phyloP scores from a whole-genome alignment of 192 early-diverging fungal genomes.

The Backusella mclennaniae region DNA sequence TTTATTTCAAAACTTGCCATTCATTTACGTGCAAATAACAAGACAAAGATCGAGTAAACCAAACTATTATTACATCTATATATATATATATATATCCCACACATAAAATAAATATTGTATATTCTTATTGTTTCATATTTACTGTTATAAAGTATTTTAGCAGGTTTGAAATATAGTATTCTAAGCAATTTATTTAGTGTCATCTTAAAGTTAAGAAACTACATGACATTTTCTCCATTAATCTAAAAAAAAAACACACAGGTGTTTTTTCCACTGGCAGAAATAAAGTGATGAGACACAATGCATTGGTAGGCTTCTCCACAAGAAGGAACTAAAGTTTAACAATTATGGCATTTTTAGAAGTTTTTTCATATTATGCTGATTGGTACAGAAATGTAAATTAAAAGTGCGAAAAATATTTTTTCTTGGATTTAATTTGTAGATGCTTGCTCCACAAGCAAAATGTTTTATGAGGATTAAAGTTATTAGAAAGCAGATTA shows the following conservation, averaged over 20 bases:
- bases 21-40: not conserved
- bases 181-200: not conserved
- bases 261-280: too few relatives aligned
- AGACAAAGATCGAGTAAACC: not conserved
- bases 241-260: too few relatives aligned
- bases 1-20: not conserved
- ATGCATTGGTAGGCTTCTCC: too few relatives aligned
- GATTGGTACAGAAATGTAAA: not conserved
- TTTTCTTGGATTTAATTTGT: not conserved
- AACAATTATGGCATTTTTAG: not conserved
- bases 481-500: not conserved
- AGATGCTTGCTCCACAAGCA: not conserved
- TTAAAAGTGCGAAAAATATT: not conserved
- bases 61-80: not conserved
- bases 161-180: not conserved
- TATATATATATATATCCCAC: not conserved
- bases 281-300: too few relatives aligned
- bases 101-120: not conserved
- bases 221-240: not conserved
- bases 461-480: not conserved
- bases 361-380: not conserved
- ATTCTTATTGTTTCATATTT: not conserved
- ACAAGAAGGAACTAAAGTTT: too few relatives aligned
- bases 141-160: not conserved
- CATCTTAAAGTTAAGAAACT: not conserved